A percentile compares a stretch with the other conserved stretches of the same genome.
Evolutionary conservation across 2,329 filamentous ascomycete genomes (phyloP).

Genomic region (Cryphonectria japonica): DNA sequence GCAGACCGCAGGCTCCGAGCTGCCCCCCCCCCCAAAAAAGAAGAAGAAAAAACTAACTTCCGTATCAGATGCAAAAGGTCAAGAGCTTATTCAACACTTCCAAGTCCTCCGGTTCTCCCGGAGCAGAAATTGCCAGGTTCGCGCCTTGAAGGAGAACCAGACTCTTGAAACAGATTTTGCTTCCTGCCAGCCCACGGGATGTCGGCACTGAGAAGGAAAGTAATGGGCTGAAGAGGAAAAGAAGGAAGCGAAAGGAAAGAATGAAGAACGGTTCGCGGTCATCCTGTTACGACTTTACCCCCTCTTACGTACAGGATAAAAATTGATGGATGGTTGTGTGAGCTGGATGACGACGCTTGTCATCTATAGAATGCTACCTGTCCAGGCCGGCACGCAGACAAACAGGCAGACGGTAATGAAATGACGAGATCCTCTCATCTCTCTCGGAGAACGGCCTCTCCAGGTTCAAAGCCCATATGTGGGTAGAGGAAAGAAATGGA

Average conservation of each 20-base stretch:
- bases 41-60: not conserved
- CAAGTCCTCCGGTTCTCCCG: not conserved
- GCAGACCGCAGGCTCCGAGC: not conserved
- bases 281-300: not conserved
- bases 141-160: not conserved
- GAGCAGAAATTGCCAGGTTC: not conserved
- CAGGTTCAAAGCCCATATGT: not conserved
- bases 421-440: not conserved
- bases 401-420: not conserved
- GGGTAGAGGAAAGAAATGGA: not conserved
- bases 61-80: not conserved
- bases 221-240: not conserved
- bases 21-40: not conserved
- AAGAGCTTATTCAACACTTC: not conserved
- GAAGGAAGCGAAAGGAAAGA: too few relatives aligned
- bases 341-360: constrained; percentile 8
- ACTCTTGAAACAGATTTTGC: not conserved
- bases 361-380: not conserved
- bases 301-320: constrained; percentile 1
- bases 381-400: not conserved
- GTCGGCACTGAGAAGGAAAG: not conserved
- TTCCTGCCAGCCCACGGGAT: not conserved
- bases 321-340: not conserved
- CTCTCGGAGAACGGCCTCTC: not conserved
- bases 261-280: not conserved